Conservation (phyloP, 2,329 filamentous ascomycete genomes). For the Lojkania enalia region DNA sequence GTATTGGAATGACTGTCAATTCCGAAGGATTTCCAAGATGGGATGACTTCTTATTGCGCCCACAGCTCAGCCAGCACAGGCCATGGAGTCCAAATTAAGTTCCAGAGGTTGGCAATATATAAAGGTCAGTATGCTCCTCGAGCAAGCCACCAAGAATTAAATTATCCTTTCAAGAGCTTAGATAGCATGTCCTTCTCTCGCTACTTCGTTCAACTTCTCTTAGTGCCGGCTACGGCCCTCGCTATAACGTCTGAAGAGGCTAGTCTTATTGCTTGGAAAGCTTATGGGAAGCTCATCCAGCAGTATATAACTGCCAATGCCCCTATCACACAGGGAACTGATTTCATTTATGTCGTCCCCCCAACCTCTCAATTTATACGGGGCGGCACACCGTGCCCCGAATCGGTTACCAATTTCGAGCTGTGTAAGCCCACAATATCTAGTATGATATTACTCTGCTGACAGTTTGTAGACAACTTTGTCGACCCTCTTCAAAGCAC, state of each 20-base stretch:
- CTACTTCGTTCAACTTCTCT: conserved; percentile 10
- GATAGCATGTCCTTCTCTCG: conserved; percentile 8
- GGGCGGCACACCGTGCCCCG: conserved; percentile 9
- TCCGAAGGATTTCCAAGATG: too few species aligned
- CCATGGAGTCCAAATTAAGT: too few species aligned
- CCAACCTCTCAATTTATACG: conserved; percentile 12
- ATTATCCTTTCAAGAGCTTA: too few species aligned
- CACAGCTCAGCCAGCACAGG: too few species aligned
- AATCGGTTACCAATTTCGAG: conserved; percentile 10
- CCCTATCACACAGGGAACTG: conserved; percentile 4
- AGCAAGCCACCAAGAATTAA: too few species aligned
- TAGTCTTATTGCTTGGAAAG: conserved; percentile 14
- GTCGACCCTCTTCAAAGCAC: conserved; percentile 9
- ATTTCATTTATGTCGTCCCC: conserved; percentile 13
- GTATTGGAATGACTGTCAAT: too few species aligned
- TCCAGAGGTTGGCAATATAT: too few species aligned
- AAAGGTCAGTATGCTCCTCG: too few species aligned
- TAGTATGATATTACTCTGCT: background rate
- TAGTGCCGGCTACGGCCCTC: conserved; percentile 2
- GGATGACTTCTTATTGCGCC: too few species aligned
- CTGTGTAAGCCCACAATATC: conserved; percentile 4
- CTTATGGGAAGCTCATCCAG: conserved; percentile 8
- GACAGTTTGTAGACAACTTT: background rate
- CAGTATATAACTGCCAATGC: conserved; percentile 6
- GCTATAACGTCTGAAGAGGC: conserved; percentile 10